A percentile compares a stretch with the other conserved stretches of the same genome.
phyloP scores from a whole-genome alignment of 2,329 filamentous ascomycete genomes.

The Byssothecium circinans region DNA sequence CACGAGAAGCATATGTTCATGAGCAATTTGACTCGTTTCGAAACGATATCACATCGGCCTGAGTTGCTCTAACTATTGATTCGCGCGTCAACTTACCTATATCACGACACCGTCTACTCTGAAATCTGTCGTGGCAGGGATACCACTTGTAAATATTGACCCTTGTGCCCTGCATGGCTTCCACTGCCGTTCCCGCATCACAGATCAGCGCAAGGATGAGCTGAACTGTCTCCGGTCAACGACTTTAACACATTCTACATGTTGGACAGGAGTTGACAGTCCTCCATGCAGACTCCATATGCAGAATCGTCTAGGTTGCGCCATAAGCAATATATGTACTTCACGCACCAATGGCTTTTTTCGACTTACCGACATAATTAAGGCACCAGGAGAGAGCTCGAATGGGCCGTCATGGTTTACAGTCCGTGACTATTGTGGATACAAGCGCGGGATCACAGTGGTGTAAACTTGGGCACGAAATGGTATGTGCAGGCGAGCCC shows the following conservation, averaged over 20 bases:
- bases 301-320: too few species aligned
- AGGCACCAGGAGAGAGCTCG: background rate
- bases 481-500: background rate
- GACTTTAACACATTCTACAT: conserved; percentile 1
- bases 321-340: too few species aligned
- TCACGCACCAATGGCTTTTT: conserved; percentile 1
- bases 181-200: background rate
- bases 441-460: background rate
- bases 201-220: conserved; percentile 1
- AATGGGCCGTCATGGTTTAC: background rate
- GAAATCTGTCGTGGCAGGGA: background rate
- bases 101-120: conserved; percentile 5
- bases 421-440: background rate
- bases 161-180: background rate
- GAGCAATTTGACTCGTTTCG: background rate
- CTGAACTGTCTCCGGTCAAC: background rate
- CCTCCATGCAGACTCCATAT: background rate
- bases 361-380: background rate
- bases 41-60: background rate
- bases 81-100: background rate
- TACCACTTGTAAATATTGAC: background rate
- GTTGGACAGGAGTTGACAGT: background rate
- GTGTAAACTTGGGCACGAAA: background rate
- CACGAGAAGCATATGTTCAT: background rate
- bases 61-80: conserved; percentile 1